Base-by-base conservation (phyloP, 1,284 basidiomycete species). In the Phenoliferia sp. region DNA sequence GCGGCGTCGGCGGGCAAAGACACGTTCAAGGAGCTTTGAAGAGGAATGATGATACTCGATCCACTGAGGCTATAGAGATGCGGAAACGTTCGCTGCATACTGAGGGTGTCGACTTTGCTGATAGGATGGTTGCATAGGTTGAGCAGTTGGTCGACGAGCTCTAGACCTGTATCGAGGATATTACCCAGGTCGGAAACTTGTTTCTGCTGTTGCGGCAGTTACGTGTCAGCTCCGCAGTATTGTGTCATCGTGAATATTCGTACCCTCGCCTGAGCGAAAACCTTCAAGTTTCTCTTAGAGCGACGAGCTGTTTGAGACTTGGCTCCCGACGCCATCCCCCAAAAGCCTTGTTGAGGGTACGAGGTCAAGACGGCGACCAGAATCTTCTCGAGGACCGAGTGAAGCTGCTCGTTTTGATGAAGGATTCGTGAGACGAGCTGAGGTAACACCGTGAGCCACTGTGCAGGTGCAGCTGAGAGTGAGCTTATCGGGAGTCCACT, bases 361-460 rank as follows among this genome's bases (percentile, higher is more conserved):
- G 87, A 86, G 62, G 83, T 80, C 17, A 99, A 84, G 50, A 98
- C 90, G 26, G 79, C 81, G 15, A 82, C 80, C 70, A 99, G 92
- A 50, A 99, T 85, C 65, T 80, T 82, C 2, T 86, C 83, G 22
- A 99, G 80, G 19, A 87, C 80, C 0, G 78, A 78, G 76, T 86
- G 90, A 2, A 94, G 89, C 1, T 83, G 83, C n/a, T 80, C 76
- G 75, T 92, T 90, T 22, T 80, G 81, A 75, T 98, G 92, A 26
- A 89, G 90, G 39, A 99, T 90, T 12, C 96, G 87, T 31, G 96
- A 99, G 15, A 96, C 91, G 66, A 99, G 90, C 82, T 99, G 96
- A 9, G 96, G 94, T 72, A 98, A 94, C 0, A 94, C 94, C 0
- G 91, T 95, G 72, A 90, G 90, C 92, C 94, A 99, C 92, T 96